phyloP scores from a whole-genome alignment of 768 basidiomycete genomes.

The Fistulinella prunicolor region DNA sequence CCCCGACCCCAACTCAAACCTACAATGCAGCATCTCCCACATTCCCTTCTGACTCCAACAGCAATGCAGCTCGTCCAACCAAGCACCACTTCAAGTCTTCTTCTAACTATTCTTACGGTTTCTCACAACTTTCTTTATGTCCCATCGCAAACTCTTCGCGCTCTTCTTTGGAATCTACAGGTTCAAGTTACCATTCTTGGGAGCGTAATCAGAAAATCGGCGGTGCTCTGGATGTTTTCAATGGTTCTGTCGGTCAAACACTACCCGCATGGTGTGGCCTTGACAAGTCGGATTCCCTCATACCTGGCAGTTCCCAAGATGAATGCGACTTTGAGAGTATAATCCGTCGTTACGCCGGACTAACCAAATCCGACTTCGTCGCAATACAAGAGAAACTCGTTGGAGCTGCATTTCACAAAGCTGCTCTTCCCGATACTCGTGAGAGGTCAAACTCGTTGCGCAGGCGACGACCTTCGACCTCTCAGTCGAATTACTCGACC shows the following conservation, averaged over 20 bases:
- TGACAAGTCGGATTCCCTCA: constrained; percentile 47
- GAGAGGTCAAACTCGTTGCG: constrained; percentile 70
- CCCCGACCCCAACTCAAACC: constrained; percentile 67
- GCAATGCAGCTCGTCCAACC: constrained; percentile 49
- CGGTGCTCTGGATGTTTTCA: constrained; percentile 51
- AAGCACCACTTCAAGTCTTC: constrained; percentile 46
- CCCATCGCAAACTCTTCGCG: constrained; percentile 72
- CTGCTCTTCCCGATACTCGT: constrained; percentile 52
- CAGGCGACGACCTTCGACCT: constrained; percentile 73
- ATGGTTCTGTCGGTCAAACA: constrained; percentile 42
- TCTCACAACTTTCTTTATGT: constrained; percentile 63
- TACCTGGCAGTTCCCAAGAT: constrained; percentile 50
- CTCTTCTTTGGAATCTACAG: constrained; percentile 74
- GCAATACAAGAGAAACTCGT: constrained; percentile 77
- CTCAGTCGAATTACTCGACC: constrained; percentile 73
- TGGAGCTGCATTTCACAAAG: constrained; percentile 56
- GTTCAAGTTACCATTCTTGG: constrained; percentile 85
- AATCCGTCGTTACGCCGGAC: constrained; percentile 60
- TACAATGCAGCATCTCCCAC: constrained; percentile 52
- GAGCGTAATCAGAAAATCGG: constrained; percentile 59
- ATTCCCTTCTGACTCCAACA: constrained; percentile 37
- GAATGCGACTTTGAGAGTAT: constrained; percentile 64
- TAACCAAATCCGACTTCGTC: constrained; percentile 67
- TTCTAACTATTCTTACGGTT: constrained; percentile 50
- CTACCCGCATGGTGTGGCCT: constrained; percentile 68